Base-by-base conservation (phyloP, 2,329 filamentous ascomycete species). In the Fusarium transvaalense region DNA sequence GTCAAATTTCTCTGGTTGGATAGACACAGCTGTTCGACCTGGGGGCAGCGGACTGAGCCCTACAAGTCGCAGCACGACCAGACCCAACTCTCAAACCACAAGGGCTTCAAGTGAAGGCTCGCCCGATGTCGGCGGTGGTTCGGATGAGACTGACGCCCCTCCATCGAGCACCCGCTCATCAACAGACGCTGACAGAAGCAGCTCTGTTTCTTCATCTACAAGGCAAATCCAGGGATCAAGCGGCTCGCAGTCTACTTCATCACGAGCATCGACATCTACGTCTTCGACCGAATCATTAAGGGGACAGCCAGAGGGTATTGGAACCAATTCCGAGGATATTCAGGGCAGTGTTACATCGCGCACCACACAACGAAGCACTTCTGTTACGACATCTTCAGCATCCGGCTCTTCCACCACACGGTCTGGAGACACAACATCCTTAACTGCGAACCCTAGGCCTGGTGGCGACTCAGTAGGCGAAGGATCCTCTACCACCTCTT, bases 1-100 rank as follows among this genome's bases (percentile, higher is more conserved):
- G 0, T 46, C 29, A 0, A 15, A 14, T 0, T 62, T 32, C 2
- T n/a, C 37, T 3, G 21, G 29, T 0, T 42, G 39, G 0, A 9
- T 29, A 1, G 47, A 37, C 1, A 46, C 64, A 0, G 43, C 41
- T 15, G 1, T 19, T 12, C 35, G 32, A 3, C 17, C 47, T 2
- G 53, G 64, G 4, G 46, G 27, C 0, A 54, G 64, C 2, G 29
- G 15, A 6, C 4, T 21, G 2, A 23, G 35, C 2, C 27, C 31
- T 21, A 10, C 31, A 1, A 37, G n/a, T 27, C 17, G 45, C 0
- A 38, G 21, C 4, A 10, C 19, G 0, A 47, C 45, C 3, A 34
- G 29, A 0, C 17, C 34, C 4, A 6, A 10, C 9, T 19, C 14
- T 0, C 45, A 42, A 6, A 10, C 5, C 4, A 37, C 17, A 10